These are phyloP conservation scores for Ammopiptanthus mongolicus DNA, from an alignment of 306 rosid species.

Conservation along the genomic window DNA sequence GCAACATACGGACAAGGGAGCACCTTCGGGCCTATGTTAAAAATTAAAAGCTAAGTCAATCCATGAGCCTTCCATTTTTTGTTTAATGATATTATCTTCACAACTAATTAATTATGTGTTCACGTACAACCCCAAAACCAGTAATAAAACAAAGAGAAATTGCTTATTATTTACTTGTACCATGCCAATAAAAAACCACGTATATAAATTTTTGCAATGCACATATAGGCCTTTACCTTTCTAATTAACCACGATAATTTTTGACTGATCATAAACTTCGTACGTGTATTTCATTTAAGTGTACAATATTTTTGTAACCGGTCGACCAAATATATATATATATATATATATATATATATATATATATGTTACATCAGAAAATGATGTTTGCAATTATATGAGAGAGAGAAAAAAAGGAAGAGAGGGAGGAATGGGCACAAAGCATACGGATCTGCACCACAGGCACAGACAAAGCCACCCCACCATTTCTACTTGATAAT, in stretches of 20 bases:
- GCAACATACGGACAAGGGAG: not conserved
- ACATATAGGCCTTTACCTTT: not conserved
- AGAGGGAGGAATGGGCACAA: not conserved
- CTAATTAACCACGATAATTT: not conserved
- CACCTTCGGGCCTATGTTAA: not conserved
- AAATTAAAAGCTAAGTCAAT: too few species aligned
- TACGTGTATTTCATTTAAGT: not conserved
- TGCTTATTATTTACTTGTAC: not conserved
- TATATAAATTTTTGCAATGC: too few species aligned
- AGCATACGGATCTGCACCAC: conserved; percentile 6
- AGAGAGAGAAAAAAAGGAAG: not conserved
- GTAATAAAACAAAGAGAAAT: not conserved
- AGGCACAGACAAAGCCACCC: conserved; percentile 20
- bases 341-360: too few species aligned
- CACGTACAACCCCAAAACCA: too few species aligned
- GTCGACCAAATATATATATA: not conserved
- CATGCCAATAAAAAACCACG: not conserved
- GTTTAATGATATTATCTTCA: too few species aligned
- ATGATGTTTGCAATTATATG: conserved; percentile 28
- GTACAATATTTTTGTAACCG: not conserved
- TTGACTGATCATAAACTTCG: not conserved
- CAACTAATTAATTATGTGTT: too few species aligned
- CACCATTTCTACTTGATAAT: conserved; percentile 17
- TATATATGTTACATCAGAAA: conserved; percentile 35
- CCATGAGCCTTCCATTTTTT: too few species aligned